A percentile compares a stretch with the other conserved stretches of the same genome.
These are phyloP conservation scores for Neurospora sp. DNA, from an alignment of 495 filamentous ascomycete genomes.

Conservation along the genomic window DNA sequence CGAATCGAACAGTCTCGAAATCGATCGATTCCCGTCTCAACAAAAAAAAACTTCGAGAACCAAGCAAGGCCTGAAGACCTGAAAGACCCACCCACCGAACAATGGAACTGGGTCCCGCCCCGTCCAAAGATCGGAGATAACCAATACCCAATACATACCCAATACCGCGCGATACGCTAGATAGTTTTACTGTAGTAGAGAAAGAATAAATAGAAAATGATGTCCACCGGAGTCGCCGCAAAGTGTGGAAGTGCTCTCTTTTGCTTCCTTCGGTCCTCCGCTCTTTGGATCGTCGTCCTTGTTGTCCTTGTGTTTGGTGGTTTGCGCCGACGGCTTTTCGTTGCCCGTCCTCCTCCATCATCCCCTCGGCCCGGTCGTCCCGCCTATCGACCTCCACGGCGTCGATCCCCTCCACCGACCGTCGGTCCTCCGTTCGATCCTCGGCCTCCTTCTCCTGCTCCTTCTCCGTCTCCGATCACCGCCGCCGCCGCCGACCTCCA, in stretches of 20 bases:
- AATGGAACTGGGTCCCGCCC: background rate
- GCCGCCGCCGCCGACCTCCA: too few species aligned
- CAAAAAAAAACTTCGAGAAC: background rate
- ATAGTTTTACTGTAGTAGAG: background rate
- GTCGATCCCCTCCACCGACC: background rate
- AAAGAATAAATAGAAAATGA: background rate
- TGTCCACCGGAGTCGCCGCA: background rate
- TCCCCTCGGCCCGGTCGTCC: background rate
- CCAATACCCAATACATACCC: background rate
- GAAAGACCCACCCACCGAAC: background rate
- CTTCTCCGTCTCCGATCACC: background rate
- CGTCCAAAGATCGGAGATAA: background rate
- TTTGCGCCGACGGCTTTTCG: constrained; percentile 11
- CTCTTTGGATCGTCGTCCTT: constrained; percentile 34
- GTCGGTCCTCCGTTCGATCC: background rate
- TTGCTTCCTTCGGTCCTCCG: constrained; percentile 26
- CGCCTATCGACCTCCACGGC: background rate
- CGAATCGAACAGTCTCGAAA: background rate
- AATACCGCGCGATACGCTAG: background rate
- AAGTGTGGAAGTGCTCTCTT: constrained; percentile 30
- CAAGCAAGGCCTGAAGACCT: background rate
- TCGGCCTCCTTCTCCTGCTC: too few species aligned
- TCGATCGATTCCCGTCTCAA: background rate
- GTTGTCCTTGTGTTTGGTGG: constrained; percentile 21
- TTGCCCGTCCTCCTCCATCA: background rate